Percentiles rank a stretch among this genome's conserved stretches.
Conservation (phyloP, 345 rosid species). For the Leavenworthia alabamica region DNA sequence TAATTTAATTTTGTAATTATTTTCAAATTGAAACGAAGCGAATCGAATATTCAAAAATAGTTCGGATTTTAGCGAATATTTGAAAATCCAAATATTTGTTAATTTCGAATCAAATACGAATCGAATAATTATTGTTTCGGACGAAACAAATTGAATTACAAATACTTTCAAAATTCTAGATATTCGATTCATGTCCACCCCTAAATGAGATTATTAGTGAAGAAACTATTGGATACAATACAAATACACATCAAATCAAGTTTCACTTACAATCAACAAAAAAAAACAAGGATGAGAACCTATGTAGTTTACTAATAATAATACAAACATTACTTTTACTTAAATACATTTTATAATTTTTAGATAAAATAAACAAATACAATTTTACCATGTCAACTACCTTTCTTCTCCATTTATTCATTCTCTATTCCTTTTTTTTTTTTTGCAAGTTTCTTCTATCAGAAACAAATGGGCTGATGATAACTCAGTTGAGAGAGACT, state of each 20-base stretch:
- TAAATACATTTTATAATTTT: neutral
- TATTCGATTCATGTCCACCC: too few species aligned
- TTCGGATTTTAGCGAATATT: too few species aligned
- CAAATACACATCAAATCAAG: conserved; percentile 4
- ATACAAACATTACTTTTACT: neutral
- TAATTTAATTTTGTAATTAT: too few species aligned
- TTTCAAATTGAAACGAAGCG: too few species aligned
- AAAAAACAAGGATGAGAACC: neutral
- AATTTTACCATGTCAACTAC: neutral
- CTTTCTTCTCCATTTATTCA: conserved; percentile 22
- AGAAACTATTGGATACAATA: conserved; percentile 13
- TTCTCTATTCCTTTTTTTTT: neutral
- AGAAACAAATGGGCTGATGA: conserved; percentile 16
- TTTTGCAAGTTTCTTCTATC: neutral
- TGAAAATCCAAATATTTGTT: too few species aligned
- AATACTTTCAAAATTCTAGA: too few species aligned
- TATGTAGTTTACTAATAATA: neutral
- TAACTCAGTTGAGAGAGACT: too few species aligned
- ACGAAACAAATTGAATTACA: too few species aligned
- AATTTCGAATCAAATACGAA: too few species aligned
- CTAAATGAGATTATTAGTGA: conserved; percentile 7
- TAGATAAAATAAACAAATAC: conserved; percentile 6
- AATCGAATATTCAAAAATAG: too few species aligned
- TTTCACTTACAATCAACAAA: conserved; percentile 24
- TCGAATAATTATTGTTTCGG: too few species aligned